Percentiles rank a stretch among this genome's conserved stretches.
Conservation (phyloP, 2,329 filamentous ascomycete species). For the Scedosporium boydii region DNA sequence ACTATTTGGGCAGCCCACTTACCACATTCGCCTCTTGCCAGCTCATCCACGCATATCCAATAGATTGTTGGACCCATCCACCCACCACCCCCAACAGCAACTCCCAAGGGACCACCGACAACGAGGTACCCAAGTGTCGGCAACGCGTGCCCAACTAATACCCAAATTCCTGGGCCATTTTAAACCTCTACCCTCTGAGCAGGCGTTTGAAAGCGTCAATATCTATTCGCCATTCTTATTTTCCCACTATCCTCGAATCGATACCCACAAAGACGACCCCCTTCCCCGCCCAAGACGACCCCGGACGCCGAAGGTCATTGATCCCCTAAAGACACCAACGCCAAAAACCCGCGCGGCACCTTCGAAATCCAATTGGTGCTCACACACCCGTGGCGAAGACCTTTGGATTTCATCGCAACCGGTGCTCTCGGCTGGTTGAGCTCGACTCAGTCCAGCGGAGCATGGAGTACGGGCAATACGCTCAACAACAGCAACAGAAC, state of each 20-base stretch:
- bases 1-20: slow-evolving; percentile 42
- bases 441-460: slow-evolving; percentile 30
- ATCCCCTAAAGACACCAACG: not conserved
- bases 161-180: slow-evolving; percentile 26
- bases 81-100: not conserved
- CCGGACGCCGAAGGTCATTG: not conserved
- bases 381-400: slow-evolving; percentile 18
- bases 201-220: slow-evolving; percentile 10
- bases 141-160: slow-evolving; percentile 36
- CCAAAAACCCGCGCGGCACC: not conserved
- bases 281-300: not conserved
- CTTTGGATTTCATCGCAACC: slow-evolving; percentile 8
- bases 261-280: slow-evolving; percentile 1
- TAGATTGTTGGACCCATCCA: slow-evolving; percentile 35
- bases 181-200: slow-evolving; percentile 20
- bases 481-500: slow-evolving; percentile 54
- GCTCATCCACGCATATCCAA: slow-evolving; percentile 51
- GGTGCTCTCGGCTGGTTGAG: slow-evolving; percentile 12
- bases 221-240: slow-evolving; percentile 10
- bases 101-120: slow-evolving; percentile 34
- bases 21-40: slow-evolving; percentile 45
- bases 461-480: slow-evolving; percentile 71
- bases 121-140: slow-evolving; percentile 34
- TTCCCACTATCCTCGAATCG: slow-evolving; percentile 5
- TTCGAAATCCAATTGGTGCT: slow-evolving; percentile 5